phyloP scores from a whole-genome alignment of 495 filamentous ascomycete species.

The Penicillium silybi region DNA sequence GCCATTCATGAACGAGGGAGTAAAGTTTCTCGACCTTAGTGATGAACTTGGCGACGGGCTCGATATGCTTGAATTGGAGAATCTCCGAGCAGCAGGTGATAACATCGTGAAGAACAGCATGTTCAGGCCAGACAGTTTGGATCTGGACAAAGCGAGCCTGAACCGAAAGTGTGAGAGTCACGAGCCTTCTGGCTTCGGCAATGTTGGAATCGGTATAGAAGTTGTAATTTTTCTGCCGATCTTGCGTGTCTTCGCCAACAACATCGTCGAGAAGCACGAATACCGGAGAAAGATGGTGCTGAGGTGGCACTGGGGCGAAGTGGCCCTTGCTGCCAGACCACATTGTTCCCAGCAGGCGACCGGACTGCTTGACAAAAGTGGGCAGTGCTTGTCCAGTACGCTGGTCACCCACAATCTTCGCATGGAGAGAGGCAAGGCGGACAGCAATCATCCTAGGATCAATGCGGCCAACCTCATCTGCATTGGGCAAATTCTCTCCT shows the following conservation, averaged over 20 bases:
- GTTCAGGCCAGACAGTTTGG: slow-evolving; percentile 65
- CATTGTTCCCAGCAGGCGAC: slow-evolving; percentile 35
- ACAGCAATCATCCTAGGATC: slow-evolving; percentile 46
- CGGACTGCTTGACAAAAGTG: slow-evolving; percentile 38
- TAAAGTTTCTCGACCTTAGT: slow-evolving; percentile 82
- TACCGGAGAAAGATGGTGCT: slow-evolving; percentile 59
- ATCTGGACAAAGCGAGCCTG: slow-evolving; percentile 68
- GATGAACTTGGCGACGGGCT: slow-evolving; percentile 81
- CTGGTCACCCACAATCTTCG: slow-evolving; percentile 41
- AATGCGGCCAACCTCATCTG: slow-evolving; percentile 21
- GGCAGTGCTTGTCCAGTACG: slow-evolving; percentile 26
- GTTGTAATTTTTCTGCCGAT: slow-evolving; percentile 57
- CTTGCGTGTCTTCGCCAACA: slow-evolving; percentile 37
- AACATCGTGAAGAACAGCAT: slow-evolving; percentile 72
- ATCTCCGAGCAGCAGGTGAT: slow-evolving; percentile 68
- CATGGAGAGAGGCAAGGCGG: slow-evolving; percentile 51
- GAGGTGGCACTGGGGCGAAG: slow-evolving; percentile 37
- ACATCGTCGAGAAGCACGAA: slow-evolving; percentile 60
- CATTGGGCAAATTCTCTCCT: slow-evolving; percentile 32
- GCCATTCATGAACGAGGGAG: slow-evolving; percentile 83
- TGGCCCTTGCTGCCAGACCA: slow-evolving; percentile 29
- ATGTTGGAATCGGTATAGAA: slow-evolving; percentile 85
- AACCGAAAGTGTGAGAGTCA: slow-evolving; percentile 59
- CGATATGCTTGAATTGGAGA: slow-evolving; percentile 68
- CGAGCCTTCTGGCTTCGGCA: slow-evolving; percentile 65